phyloP scores from a whole-genome alignment of 306 rosid species.

The Casuarina equisetifolia region DNA sequence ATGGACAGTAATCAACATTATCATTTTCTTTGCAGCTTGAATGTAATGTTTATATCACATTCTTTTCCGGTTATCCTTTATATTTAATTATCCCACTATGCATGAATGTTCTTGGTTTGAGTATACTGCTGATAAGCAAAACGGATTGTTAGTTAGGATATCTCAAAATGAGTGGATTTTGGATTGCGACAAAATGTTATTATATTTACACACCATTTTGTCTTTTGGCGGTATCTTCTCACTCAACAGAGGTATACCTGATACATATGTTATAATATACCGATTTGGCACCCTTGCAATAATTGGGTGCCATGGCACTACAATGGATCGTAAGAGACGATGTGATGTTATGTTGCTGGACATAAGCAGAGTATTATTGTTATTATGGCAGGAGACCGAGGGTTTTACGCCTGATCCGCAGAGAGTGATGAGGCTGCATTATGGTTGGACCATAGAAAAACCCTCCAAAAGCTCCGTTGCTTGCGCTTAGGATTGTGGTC shows the following conservation, averaged over 20 bases:
- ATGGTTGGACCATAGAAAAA: slow-evolving; percentile 57
- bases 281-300: slow-evolving; percentile 14
- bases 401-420: slow-evolving; percentile 34
- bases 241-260: slow-evolving; percentile 4
- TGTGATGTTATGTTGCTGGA: slow-evolving; percentile 21
- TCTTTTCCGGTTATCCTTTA: background rate
- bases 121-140: background rate
- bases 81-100: background rate
- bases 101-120: background rate
- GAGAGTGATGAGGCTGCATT: slow-evolving; percentile 37
- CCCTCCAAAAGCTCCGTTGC: slow-evolving; percentile 57
- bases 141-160: background rate
- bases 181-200: background rate
- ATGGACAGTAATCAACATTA: background rate
- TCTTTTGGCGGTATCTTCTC: background rate
- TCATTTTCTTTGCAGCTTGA: background rate
- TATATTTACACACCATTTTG: slow-evolving; percentile 1
- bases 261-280: background rate
- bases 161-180: background rate
- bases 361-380: slow-evolving; percentile 7
- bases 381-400: background rate
- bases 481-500: slow-evolving; percentile 46
- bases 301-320: slow-evolving; percentile 27
- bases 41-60: background rate
- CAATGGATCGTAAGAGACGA: slow-evolving; percentile 24